Conservation (phyloP, 108 stramenopile species). For the Nitzschia palea region DNA sequence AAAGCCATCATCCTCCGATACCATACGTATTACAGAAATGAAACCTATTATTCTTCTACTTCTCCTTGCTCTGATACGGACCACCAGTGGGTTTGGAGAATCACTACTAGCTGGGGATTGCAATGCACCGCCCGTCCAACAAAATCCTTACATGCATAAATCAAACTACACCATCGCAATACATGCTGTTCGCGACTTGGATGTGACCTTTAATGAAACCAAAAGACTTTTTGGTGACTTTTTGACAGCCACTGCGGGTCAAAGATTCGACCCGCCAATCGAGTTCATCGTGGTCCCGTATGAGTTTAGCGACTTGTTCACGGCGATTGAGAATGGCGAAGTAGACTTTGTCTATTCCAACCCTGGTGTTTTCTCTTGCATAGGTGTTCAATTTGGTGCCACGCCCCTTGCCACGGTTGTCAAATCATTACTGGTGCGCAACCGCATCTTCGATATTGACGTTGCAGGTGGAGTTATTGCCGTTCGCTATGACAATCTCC, state of each 20-base stretch:
- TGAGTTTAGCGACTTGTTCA: constrained; percentile 6
- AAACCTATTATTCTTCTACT: too few relatives aligned
- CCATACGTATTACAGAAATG: too few relatives aligned
- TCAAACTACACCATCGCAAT: not conserved
- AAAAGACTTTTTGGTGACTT: constrained; percentile 14
- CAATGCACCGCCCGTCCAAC: too few relatives aligned
- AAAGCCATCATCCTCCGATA: too few relatives aligned
- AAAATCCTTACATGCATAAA: not conserved
- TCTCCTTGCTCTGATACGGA: too few relatives aligned
- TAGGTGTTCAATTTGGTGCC: constrained; percentile 2
- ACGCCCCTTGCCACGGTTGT: constrained; percentile 6
- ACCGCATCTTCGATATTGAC: not conserved
- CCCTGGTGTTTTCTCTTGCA: not conserved
- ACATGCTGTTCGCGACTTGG: constrained; percentile 27
- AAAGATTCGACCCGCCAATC: constrained; percentile 19
- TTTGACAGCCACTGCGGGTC: constrained; percentile 11
- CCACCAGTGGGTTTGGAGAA: too few relatives aligned
- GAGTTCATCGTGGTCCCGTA: not conserved
- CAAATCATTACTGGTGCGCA: not conserved
- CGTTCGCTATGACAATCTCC: not conserved
- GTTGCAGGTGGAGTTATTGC: constrained; percentile 23
- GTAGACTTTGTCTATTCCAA: constrained; percentile 9
- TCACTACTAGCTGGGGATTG: too few relatives aligned
- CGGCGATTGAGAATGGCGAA: not conserved
- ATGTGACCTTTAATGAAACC: constrained; percentile 6